A percentile compares a stretch with the other conserved stretches of the same genome.
Evolutionary conservation across 805 yeast species (phyloP).

Genomic region (Cephaloascus fragrans): DNA sequence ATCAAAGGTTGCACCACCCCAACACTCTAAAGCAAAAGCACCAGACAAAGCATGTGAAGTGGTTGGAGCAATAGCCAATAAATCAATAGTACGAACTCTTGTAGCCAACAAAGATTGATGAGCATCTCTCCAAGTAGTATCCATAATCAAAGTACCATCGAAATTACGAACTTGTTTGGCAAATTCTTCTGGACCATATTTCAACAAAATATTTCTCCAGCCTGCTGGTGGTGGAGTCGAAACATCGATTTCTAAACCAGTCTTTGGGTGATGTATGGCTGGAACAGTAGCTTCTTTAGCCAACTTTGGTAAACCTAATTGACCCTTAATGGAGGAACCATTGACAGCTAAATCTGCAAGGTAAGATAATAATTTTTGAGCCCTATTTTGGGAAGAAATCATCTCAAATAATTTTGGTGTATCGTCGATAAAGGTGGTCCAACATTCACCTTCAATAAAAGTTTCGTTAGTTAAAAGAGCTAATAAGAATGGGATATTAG

Average conservation of each 20-base stretch:
- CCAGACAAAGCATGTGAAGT: conserved; percentile 86
- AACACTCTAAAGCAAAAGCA: conserved; percentile 94
- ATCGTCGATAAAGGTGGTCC: conserved; percentile 98
- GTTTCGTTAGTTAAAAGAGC: conserved; percentile 87
- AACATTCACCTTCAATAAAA: conserved; percentile 77
- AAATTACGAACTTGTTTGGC: conserved; percentile 79
- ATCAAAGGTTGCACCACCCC: conserved; percentile 99
- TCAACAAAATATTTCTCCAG: conserved; percentile 83
- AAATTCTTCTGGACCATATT: conserved; percentile 82
- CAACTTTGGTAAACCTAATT: conserved; percentile 84
- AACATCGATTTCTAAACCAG: conserved; percentile 56
- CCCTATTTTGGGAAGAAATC: conserved; percentile 93
- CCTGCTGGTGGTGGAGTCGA: conserved; percentile 58
- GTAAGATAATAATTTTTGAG: conserved; percentile 85
- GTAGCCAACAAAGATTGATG: conserved; percentile 97
- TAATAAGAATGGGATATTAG: conserved; percentile 92
- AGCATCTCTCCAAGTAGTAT: conserved; percentile 99
- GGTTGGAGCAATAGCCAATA: conserved; percentile 84
- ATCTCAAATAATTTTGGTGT: conserved; percentile 93
- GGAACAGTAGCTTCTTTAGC: conserved; percentile 71
- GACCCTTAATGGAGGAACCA: conserved; percentile 95
- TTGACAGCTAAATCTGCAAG: conserved; percentile 91
- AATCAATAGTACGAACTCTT: conserved; percentile 90
- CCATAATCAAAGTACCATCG: conserved; percentile 89
- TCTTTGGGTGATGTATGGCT: conserved; percentile 44